Evolutionary conservation across 495 filamentous ascomycete species (phyloP), one percentile per base, ranked within the genome.

Genomic region (Lineolata rhizophorae): DNA sequence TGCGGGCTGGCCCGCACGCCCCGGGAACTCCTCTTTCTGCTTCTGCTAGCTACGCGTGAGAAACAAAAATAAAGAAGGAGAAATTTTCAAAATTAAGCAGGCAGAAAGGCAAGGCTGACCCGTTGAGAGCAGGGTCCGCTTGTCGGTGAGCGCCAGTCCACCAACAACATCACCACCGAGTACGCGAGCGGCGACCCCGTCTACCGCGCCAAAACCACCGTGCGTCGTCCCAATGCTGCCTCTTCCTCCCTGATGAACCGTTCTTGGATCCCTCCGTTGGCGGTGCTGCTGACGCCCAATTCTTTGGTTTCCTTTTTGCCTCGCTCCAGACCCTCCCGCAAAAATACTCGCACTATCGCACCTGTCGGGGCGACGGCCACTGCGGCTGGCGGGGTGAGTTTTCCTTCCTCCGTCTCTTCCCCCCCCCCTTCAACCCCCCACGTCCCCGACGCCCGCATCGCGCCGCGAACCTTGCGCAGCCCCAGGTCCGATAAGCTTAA

Each of bases 321-420:
- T 14, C 22, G 12, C 12, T 11, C 27, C 44, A 94, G 84, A 65
- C 71, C 18, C 62, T 97, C 30, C 75, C 78, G 1, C 58, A 73
- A 34, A 84, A 76, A 39, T 92, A 90, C 48, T 78, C 81, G 11
- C 71, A 82, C 43, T 87, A 79, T 44, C 78, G 87, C 26, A 74
- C 73, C 3, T 72, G 92, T 53, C 73, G 72, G 49, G 84, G 87
- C 14, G 87, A 97, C 56, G 87, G 87, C 22, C 84, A 90, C 47
- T 97, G 87, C 57, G 87, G 87, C 41, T 97, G 87, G 85, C 66
- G 87, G 73, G 87, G 85, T 93, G 66, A 32, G 49, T 35, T 5
- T 20, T 21, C 12, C 13, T 30, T 9, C n/a, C n/a, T n/a, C n/a
- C n/a, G n/a, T n/a, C n/a, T n/a, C n/a, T n/a, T n/a, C n/a, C n/a